Evolutionary conservation across 805 yeast genomes (phyloP), one percentile per base, ranked within the genome.

Genomic region (Cephaloascus albidus): DNA sequence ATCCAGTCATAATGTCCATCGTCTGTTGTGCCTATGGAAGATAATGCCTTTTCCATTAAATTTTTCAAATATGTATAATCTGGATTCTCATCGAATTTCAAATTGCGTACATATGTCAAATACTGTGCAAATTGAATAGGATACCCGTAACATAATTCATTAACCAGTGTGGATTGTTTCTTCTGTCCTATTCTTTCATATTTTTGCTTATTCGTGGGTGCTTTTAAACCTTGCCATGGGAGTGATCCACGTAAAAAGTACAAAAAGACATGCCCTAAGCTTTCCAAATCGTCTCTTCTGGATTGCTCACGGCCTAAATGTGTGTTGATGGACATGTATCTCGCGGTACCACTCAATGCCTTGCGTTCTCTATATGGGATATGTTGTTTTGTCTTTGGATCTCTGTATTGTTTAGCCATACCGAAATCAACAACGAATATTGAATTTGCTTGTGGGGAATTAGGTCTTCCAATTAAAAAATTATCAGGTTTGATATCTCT

Each of bases 401-500:
- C 89, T 51, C 93, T 65, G 55, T 78, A 84, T 53, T 84, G 89
- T 54, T 84, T 84, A 15, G 89, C 89, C 94, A 84, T 84, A 43
- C 94, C 94, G 52, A 80, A 85, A 60, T 84, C 94, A 40, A 84
- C 86, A 53, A 84, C 61, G 48, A 23, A 23, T 8, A 23, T 23
- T 42, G 74, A 72, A 57, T 89, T 88, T 42, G 89, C 95, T 51
- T 85, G 85, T 14, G 85, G 78, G 33, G 87, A 73, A 35, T 81
- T 84, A 10, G 93, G 94, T 54, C 88, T 78, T 15, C 97, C 97
- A 52, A 93, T 86, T 47, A 93, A 70, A 51, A 93, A 93, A 65
- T 93, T 93, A 60, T 93, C 98, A 1, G 98, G 98, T 61, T 93
- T 93, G 60, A 93, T 93, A 62, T 93, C 98, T 54, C 98, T 76